Base-by-base conservation (phyloP, 2,329 filamentous ascomycete species). In the Dothidotthia symphoricarpi region DNA sequence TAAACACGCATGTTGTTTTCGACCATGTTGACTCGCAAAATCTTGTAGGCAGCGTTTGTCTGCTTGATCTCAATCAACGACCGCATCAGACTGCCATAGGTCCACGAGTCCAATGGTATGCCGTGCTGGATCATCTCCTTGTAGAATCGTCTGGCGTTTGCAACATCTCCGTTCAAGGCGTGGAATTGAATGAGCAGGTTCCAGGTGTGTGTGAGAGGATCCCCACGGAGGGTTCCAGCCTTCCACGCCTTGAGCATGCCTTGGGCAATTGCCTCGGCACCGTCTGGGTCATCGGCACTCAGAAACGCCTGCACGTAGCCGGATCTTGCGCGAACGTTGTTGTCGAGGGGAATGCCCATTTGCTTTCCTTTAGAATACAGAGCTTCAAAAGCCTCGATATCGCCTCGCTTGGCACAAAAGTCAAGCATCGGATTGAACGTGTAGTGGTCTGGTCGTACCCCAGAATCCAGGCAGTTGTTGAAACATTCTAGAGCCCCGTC, bases 341-440 rank as follows among this genome's bases (percentile, higher is more conserved):
- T 46, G 19, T 54, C 49, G 3, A 66, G 28, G 8, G 40, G 42
- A 15, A 67, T 15, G 1, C 51, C 47, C 37, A 61, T 47, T n/a
- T 75, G 58, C 42, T 80, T 76, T 11, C 86, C 84, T 39, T 79
- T 71, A 19, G 75, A 72, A 50, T 86, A 81, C 12, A 95, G 66
- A 15, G 82, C 74, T 16, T 84, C 71, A 1, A 86, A 81, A 35
- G 78, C 77, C 15, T 83, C 78, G 2, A 90, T 67, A 59, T 96
- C 89, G 15, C 90, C 89, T 50, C 80, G 76, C 11, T 74, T 74
- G 12, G 83, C 82, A 34, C 80, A 80, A 54, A 94, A 74, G 16
- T 80, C 76, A 78, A 95, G 86, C 46, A 95, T 69, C 4, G 83
- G 85, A 3, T 78, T 80, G 53, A 88, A 88, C 1, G 83, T 86